Conservation (phyloP, 1,284 basidiomycete genomes). For the Hemileia vastatrix region DNA sequence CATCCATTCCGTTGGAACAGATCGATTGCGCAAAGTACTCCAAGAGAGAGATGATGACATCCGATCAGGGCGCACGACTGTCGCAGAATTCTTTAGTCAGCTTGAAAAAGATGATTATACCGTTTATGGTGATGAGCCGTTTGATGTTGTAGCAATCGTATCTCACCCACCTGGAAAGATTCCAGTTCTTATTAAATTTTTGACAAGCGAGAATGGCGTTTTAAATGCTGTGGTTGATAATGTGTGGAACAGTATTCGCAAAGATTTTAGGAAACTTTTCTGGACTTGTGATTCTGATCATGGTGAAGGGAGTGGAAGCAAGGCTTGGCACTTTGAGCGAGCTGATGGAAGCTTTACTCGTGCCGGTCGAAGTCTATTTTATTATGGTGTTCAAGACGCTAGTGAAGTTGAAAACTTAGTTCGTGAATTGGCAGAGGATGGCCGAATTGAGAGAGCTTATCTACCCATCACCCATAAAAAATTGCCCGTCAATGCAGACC, state of each 20-base stretch:
- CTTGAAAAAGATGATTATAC: constrained; percentile 65
- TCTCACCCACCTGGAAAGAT: constrained; percentile 80
- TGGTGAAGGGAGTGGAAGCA: constrained; percentile 61
- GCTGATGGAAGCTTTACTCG: constrained; percentile 96
- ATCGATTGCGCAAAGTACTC: constrained; percentile 83
- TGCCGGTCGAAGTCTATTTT: constrained; percentile 82
- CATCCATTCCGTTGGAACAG: constrained; percentile 75
- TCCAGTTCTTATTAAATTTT: constrained; percentile 84
- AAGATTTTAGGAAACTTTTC: constrained; percentile 87
- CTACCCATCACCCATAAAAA: constrained; percentile 79
- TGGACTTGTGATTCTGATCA: constrained; percentile 94
- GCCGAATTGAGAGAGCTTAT: constrained; percentile 74
- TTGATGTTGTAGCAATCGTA: constrained; percentile 90
- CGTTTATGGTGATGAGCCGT: constrained; percentile 93
- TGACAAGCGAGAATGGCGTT: constrained; percentile 74
- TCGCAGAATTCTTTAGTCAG: constrained; percentile 76
- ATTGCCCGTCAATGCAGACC: constrained; percentile 50
- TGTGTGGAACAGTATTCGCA: constrained; percentile 88
- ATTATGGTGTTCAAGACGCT: constrained; percentile 91
- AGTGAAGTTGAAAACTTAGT: constrained; percentile 81
- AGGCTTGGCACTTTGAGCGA: constrained; percentile 97
- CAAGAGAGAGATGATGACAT: constrained; percentile 92
- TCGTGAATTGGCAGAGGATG: constrained; percentile 70
- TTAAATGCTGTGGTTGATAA: constrained; percentile 95
- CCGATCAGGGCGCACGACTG: constrained; percentile 68